These are phyloP conservation scores for Achaetomiella virescens DNA, from an alignment of 495 filamentous ascomycete genomes.

Conservation along the genomic window DNA sequence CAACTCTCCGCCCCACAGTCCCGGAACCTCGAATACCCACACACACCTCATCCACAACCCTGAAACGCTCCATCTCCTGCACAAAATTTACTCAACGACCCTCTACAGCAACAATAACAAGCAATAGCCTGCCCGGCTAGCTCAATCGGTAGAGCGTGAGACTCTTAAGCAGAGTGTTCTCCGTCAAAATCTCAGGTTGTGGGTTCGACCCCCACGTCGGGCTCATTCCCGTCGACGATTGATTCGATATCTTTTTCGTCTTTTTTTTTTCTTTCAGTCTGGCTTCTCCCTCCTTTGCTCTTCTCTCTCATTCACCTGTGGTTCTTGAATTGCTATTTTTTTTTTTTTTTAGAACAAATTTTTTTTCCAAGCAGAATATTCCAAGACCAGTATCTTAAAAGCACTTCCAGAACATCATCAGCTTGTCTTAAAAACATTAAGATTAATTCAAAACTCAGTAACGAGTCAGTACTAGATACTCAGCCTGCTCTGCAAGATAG, in stretches of 20 bases:
- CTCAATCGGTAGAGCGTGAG: constrained; percentile 82
- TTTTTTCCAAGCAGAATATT: too few relatives aligned
- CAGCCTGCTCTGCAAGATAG: too few relatives aligned
- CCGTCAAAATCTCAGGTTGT: constrained; percentile 18
- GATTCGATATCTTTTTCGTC: constrained; percentile 3
- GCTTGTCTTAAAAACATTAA: too few relatives aligned
- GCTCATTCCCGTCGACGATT: constrained; percentile 21
- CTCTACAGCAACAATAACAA: constrained; percentile 2
- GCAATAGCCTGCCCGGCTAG: constrained; percentile 45
- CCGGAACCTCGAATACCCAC: background rate
- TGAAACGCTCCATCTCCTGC: too few relatives aligned
- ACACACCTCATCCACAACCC: background rate
- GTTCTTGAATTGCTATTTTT: background rate
- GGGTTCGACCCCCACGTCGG: constrained; percentile 21
- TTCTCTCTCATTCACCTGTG: background rate
- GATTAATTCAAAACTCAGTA: too few relatives aligned
- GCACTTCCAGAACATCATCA: too few relatives aligned
- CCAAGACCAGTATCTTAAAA: too few relatives aligned
- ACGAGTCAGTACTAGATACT: too few relatives aligned
- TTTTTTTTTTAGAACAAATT: background rate
- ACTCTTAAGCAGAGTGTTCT: constrained; percentile 53
- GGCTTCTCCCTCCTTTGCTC: background rate
- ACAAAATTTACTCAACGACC: background rate
- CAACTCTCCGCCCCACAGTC: background rate
- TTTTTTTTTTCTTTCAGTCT: background rate